Base-by-base conservation (phyloP, 1,139 yeast species). In the Eremothecium coryli region DNA sequence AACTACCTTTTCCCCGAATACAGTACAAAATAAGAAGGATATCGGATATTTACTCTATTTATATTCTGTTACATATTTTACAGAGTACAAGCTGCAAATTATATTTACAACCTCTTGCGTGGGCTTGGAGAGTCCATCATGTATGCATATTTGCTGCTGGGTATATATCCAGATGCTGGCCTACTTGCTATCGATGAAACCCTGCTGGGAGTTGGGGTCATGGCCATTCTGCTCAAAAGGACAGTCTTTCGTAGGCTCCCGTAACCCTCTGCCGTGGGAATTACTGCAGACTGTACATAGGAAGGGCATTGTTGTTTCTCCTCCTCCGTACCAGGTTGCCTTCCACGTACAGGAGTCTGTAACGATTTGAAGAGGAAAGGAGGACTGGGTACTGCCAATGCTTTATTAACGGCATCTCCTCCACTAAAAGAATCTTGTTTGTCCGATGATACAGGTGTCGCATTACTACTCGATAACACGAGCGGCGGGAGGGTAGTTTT, bases 1-100 rank as follows among this genome's bases (percentile, higher is more conserved):
- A 85, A 81, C 60, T 90, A 61, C 60, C 66, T 90, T 49, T 85
- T 82, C 67, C 97, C 97, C n/a, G 93, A 88, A 24, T 82, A 88
- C 66, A 88, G 93, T n/a, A n/a, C n/a, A 93, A 76, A 36, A 39
- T n/a, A n/a, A 20, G 12, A 28, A 23, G 23, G 18, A 26, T 26
- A 28, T 13, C 7, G 26, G 25, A 21, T 14, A 17, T 23, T 24
- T 10, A 16, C 14, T 26, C 16, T 25, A 10, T 10, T 12, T 31
- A 16, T 14, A 18, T 29, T 22, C 27, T 22, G 11, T 28, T 33
- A 35, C 13, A 33, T 23, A 11, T 17, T 16, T n/a, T 4, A 16
- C 16, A 6, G 5, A 16, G 8, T 4, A 18, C 12, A 12, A n/a
- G n/a, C n/a, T 4, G n/a, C n/a, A n/a, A 18, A 8, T 15, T 12